phyloP scores from a whole-genome alignment of 2,329 filamentous ascomycete species.

The Beauveria brongniartii region DNA sequence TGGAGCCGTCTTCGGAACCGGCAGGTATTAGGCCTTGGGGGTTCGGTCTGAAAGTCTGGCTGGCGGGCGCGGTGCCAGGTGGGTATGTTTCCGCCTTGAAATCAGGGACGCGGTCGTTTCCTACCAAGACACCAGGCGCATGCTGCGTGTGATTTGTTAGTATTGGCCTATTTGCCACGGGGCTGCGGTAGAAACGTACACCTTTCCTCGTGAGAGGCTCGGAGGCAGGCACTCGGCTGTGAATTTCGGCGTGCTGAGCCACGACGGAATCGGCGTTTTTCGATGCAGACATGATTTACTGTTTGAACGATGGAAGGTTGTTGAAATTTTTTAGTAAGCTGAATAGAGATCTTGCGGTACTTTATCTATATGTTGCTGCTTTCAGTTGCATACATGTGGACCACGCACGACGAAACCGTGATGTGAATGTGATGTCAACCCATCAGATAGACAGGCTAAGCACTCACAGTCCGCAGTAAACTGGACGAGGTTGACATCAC shows the following conservation, averaged over 20 bases:
- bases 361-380: neutral
- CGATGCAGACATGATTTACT: slow-evolving; percentile 30
- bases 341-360: neutral
- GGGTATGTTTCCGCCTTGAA: slow-evolving; percentile 55
- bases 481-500: neutral
- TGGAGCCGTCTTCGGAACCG: slow-evolving; percentile 16
- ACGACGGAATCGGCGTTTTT: slow-evolving; percentile 44
- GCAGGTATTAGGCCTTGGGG: slow-evolving; percentile 27
- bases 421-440: slow-evolving; percentile 2
- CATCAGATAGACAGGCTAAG: neutral
- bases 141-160: slow-evolving; percentile 39
- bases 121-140: slow-evolving; percentile 51
- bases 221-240: slow-evolving; percentile 38
- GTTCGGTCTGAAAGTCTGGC: slow-evolving; percentile 32
- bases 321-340: too few relatives aligned
- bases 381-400: neutral
- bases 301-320: neutral
- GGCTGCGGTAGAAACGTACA: slow-evolving; percentile 30
- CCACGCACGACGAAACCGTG: neutral
- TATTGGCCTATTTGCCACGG: neutral
- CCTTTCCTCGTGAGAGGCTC: slow-evolving; percentile 47
- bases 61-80: slow-evolving; percentile 53
- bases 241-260: slow-evolving; percentile 46
- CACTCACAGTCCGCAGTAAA: neutral
- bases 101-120: slow-evolving; percentile 51